Percentiles rank a stretch among this genome's conserved stretches.
phyloP scores from a whole-genome alignment of 2,329 filamentous ascomycete genomes.

The Botrytis porri region DNA sequence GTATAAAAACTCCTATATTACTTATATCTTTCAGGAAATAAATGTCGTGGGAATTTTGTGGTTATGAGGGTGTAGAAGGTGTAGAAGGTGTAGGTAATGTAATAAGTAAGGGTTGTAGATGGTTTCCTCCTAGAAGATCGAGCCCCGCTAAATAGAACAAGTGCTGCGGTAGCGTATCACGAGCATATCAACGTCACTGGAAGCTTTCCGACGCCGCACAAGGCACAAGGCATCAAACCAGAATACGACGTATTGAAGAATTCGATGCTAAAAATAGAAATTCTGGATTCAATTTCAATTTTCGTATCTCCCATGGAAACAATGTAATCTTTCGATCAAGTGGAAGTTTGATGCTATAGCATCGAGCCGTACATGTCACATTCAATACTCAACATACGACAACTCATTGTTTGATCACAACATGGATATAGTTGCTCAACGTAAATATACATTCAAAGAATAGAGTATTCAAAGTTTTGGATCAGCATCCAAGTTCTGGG shows the following conservation, averaged over 20 bases:
- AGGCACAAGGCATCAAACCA: background rate
- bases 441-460: background rate
- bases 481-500: conserved; percentile 10
- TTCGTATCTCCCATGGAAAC: no score
- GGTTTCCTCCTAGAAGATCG: background rate
- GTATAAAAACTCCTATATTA: background rate
- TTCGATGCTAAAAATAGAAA: background rate
- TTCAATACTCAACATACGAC: background rate
- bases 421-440: background rate
- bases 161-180: background rate
- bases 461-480: conserved; percentile 18
- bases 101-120: background rate
- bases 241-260: background rate
- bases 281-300: background rate
- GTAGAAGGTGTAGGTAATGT: no score
- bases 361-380: background rate
- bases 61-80: conserved; percentile 1
- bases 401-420: background rate
- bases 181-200: conserved; percentile 4
- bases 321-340: no score
- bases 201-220: conserved; percentile 2
- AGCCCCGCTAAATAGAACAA: conserved; percentile 14
- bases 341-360: background rate
- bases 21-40: background rate
- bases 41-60: conserved; percentile 8